Percentiles rank a stretch among this genome's conserved stretches.
Conservation (phyloP, 257 asterid species). For the Jasminum sambac region DNA sequence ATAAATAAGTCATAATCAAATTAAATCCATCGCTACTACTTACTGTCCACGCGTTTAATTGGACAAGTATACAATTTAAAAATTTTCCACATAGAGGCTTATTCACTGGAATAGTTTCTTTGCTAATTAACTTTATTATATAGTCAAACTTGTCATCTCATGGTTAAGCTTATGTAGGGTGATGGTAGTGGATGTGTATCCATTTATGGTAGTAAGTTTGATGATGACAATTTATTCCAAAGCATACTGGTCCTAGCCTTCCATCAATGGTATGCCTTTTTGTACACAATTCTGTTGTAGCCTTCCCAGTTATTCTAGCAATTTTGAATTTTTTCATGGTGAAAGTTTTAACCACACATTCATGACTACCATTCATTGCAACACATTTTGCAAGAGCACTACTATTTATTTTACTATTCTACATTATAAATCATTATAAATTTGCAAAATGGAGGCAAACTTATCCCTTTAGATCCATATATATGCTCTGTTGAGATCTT, state of each 20-base stretch:
- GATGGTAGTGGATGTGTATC: conserved; percentile 96
- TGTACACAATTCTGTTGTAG: not conserved
- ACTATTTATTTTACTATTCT: too few relatives aligned
- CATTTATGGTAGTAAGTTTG: conserved; percentile 90
- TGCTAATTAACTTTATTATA: conserved; percentile 1
- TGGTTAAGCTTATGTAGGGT: conserved; percentile 54
- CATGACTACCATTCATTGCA: too few relatives aligned
- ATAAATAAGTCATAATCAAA: too few relatives aligned
- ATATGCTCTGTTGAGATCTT: too few relatives aligned
- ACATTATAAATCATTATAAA: too few relatives aligned
- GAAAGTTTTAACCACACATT: too few relatives aligned
- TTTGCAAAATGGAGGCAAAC: too few relatives aligned
- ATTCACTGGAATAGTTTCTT: not conserved
- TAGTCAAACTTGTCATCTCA: conserved; percentile 21
- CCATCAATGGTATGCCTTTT: conserved; percentile 71
- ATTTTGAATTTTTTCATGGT: not conserved
- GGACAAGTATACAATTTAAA: too few relatives aligned
- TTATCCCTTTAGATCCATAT: too few relatives aligned
- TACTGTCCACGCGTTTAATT: too few relatives aligned
- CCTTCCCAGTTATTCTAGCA: conserved; percentile 19
- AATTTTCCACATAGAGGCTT: not conserved
- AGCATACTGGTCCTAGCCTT: conserved; percentile 97
- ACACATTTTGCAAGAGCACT: too few relatives aligned
- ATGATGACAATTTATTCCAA: conserved; percentile 90
- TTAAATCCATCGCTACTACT: too few relatives aligned